Base-by-base conservation (phyloP, 306 rosid species). In the Hippophae gyantsensis region DNA sequence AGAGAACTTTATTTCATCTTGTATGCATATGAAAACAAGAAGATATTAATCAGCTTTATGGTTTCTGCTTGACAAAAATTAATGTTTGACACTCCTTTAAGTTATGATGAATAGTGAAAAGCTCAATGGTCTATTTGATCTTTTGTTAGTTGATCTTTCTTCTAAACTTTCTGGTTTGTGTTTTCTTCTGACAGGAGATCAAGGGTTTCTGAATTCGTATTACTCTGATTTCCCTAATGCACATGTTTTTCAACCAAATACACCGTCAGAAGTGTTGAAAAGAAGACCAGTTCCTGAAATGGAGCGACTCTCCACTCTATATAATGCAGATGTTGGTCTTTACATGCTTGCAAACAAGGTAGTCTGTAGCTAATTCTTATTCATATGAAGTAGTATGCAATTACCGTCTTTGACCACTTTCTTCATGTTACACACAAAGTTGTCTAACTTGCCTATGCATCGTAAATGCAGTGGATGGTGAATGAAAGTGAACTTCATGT, bases 311-410 rank as follows among this genome's bases (percentile, higher is more conserved):
- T 93, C 99, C 3, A 93, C 99, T 40, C 76, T 93, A 32, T 93
- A 93, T 72, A 93, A 93, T 74, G 99, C 99, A 57, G 99, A 93
- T 72, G 99, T 93, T 53, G 99, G 99, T 82, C 97, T 93, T 69
- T 88, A 86, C 83, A 93, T 93, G 99, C 99, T 93, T 13, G 99
- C 99, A 58, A 93, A 89, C 75, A 93, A 93, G 99, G 99, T 93
- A 79, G 38, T 72, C 13, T 27, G 38, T 3, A 32, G 38, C 4
- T 32, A 2, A 32, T 32, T 32, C 38, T 32, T 32, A 32, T 4
- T 2, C 38, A 32, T 32, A 32, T 32, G 38, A 32, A 32, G 38
- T 32, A 32, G 38, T 49, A 55, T 50, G 40, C 58, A 32, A 32
- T 32, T 32, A 32, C 38, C 5, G 38, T 2, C 1, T 32, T 2